Evolutionary conservation across 73 alveolate genomes (phyloP).

Genomic region (Loxodes magnus): DNA sequence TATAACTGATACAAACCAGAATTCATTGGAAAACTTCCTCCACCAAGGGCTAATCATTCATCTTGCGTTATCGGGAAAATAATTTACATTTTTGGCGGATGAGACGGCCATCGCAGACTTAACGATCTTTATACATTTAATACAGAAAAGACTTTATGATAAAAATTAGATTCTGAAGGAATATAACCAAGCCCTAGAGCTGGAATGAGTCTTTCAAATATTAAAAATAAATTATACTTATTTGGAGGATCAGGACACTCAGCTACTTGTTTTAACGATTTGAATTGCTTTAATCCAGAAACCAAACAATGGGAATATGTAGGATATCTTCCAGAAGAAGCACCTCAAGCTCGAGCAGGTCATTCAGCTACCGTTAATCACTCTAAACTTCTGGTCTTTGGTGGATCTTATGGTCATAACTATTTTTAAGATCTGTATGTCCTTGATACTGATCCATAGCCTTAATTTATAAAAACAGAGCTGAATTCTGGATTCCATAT

Average conservation of each 20-base stretch:
- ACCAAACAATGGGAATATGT: constrained; percentile 34
- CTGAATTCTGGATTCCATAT: no score
- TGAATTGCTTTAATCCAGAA: constrained; percentile 51
- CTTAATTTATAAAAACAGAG: constrained; percentile 18
- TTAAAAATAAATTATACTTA: constrained; percentile 45
- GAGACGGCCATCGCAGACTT: constrained; percentile 78
- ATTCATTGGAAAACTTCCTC: constrained; percentile 53
- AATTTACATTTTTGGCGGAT: constrained; percentile 81
- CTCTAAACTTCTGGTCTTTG: constrained; percentile 45
- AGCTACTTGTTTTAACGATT: constrained; percentile 70
- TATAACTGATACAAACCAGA: constrained; percentile 42
- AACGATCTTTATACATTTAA: constrained; percentile 55
- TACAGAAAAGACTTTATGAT: constrained; percentile 36
- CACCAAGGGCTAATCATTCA: constrained; percentile 83
- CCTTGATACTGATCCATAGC: constrained; percentile 70
- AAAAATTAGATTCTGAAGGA: constrained; percentile 33
- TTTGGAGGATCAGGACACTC: constrained; percentile 89
- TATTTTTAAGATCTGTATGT: constrained; percentile 48
- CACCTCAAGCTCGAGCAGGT: constrained; percentile 79
- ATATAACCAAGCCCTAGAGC: constrained; percentile 76
- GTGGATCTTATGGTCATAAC: constrained; percentile 76
- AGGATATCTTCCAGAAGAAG: constrained; percentile 19
- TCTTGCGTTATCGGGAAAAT: constrained; percentile 37
- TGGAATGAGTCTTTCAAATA: constrained; percentile 69
- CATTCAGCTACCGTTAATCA: constrained; percentile 59